phyloP scores from a whole-genome alignment of 2,329 filamentous ascomycete genomes.

The Bipolaris bicolor region DNA sequence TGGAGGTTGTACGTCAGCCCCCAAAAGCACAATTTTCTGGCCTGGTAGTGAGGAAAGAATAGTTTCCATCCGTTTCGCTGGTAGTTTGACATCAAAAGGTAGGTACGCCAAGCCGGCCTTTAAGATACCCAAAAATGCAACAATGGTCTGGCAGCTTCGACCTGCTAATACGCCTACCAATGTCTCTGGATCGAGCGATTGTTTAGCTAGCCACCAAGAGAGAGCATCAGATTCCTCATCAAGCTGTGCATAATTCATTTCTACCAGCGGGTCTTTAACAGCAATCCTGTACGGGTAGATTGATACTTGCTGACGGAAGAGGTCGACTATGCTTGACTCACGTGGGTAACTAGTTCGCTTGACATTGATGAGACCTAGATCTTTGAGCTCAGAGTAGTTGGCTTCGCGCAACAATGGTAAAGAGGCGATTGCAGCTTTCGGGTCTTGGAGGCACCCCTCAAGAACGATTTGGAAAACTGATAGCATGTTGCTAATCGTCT shows the following conservation, averaged over 20 bases:
- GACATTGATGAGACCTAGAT: constrained; percentile 1
- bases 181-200: constrained; percentile 5
- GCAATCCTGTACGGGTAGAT: constrained; percentile 4
- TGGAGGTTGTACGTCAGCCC: neutral
- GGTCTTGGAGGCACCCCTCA: constrained; percentile 3
- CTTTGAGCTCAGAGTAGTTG: neutral
- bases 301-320: constrained; percentile 12
- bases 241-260: constrained; percentile 17
- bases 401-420: neutral
- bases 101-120: constrained; percentile 53
- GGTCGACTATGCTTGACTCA: constrained; percentile 5
- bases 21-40: constrained; percentile 48
- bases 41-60: constrained; percentile 53
- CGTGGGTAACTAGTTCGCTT: constrained; percentile 4
- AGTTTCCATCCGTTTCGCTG: constrained; percentile 31
- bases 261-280: constrained; percentile 10
- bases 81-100: constrained; percentile 45
- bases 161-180: constrained; percentile 26
- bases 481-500: constrained; percentile 10
- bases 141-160: constrained; percentile 22
- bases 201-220: constrained; percentile 6
- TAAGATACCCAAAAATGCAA: constrained; percentile 49
- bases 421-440: neutral
- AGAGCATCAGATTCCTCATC: constrained; percentile 6
- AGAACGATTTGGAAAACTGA: constrained; percentile 10